Percentiles rank a stretch among this genome's conserved stretches.
Evolutionary conservation across 345 rosid genomes (phyloP).

Genomic region (Syzygium jambos): DNA sequence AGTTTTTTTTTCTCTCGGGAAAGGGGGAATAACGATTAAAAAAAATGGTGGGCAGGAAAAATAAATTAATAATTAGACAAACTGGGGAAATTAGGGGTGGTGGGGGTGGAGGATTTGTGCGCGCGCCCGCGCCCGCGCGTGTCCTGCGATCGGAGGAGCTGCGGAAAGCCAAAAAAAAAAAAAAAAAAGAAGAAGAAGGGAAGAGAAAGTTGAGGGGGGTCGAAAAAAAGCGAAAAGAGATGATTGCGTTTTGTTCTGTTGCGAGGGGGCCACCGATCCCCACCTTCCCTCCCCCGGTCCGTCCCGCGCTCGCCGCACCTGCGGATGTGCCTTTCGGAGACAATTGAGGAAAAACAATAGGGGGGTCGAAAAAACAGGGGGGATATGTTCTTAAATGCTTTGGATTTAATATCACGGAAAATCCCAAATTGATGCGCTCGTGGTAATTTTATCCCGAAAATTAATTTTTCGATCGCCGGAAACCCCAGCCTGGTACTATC

Average conservation of each 20-base stretch:
- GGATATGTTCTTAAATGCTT: too few relatives aligned
- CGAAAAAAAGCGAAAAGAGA: too few relatives aligned
- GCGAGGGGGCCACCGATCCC: not conserved
- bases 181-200: accelerated
- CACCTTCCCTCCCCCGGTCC: not conserved
- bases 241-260: not conserved
- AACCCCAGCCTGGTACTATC: too few relatives aligned
- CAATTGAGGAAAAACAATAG: not conserved
- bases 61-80: not conserved
- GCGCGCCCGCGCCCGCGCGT: not conserved
- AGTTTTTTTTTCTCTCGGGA: not conserved
- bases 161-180: not conserved
- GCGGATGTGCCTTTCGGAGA: not conserved
- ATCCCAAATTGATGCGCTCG: too few relatives aligned
- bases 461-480: too few relatives aligned
- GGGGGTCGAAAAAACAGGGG: not conserved
- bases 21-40: not conserved
- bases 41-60: not conserved
- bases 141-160: not conserved
- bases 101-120: not conserved
- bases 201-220: not conserved
- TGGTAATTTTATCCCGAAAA: too few relatives aligned
- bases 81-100: not conserved
- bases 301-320: not conserved
- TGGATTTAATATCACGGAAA: too few relatives aligned